Evolutionary conservation across 208 protist species (phyloP), one percentile per base, ranked within the genome.

Genomic region (Leishmania arabica): DNA sequence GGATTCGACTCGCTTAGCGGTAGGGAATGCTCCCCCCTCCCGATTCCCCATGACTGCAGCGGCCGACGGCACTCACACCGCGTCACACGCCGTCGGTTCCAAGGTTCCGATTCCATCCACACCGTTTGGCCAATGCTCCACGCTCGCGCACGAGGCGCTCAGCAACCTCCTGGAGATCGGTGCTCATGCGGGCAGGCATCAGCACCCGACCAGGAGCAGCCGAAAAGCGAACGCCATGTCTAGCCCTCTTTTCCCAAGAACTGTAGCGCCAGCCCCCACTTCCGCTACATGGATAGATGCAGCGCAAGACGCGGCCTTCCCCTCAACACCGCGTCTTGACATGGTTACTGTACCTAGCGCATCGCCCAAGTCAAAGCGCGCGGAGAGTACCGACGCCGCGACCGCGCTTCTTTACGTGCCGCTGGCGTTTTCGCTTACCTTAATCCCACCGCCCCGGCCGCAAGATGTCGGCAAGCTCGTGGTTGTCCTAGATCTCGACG

Each of bases 401-500:
- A 47, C 64, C 7, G 27, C 31, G 4, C 42, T 51, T 7, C 34
- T 54, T 37, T 27, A 62, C 9, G 54, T 64, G 9, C 54, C 78
- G 11, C 70, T 62, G 37, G 53, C 81, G 31, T 71, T 75, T 15
- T 79, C 73, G n/a, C 66, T 64, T 17, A 82, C 80, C 64, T 87
- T 96, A 54, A 90, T 96, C 70, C 92, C 92, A 34, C 85, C 92
- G 0, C 77, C 83, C 31, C 81, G 75, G 27, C 66, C 75, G 45
- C 68, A 86, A 79, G 89, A 93, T 76, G 87, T 81, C n/a, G 90
- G 87, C 19, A 96, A 94, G 69, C 85, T 97, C 34, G 93, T 93
- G 6, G 91, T 97, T 47, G 95, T 98, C 13, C 76, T 97, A n/a
- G 93, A 97, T 83, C 87, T 98, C 9, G 95, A 97, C 72, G 95